Percentiles rank a stretch among this genome's conserved stretches.
phyloP scores from a whole-genome alignment of 768 basidiomycete genomes.

The Sporobolomyces roseus region DNA sequence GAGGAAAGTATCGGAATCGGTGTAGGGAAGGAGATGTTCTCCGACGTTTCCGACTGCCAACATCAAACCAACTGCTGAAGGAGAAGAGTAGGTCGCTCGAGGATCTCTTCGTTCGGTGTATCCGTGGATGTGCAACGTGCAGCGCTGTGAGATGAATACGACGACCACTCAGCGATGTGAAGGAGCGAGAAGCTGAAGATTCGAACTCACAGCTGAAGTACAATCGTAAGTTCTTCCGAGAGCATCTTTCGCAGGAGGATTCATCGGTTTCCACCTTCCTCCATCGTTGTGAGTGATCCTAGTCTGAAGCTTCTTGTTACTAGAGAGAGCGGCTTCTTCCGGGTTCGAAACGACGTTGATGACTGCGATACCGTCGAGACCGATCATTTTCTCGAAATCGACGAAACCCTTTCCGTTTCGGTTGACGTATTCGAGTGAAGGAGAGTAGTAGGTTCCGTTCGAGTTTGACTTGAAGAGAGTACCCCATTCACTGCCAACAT shows the following conservation, averaged over 20 bases:
- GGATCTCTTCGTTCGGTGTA: slow-evolving; percentile 90
- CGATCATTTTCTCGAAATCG: slow-evolving; percentile 97
- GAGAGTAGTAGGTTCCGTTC: slow-evolving; percentile 92
- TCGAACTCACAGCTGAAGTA: slow-evolving; percentile 57
- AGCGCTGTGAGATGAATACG: slow-evolving; percentile 56
- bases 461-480: slow-evolving; percentile 93
- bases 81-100: slow-evolving; percentile 87
- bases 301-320: slow-evolving; percentile 71
- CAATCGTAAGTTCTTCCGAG: slow-evolving; percentile 70
- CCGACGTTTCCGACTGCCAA: slow-evolving; percentile 98
- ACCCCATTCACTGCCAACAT: slow-evolving; percentile 73
- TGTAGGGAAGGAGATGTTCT: slow-evolving; percentile 70
- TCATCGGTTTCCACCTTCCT: slow-evolving; percentile 78
- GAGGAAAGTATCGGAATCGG: slow-evolving; percentile 88
- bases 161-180: too few species aligned
- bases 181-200: neutral
- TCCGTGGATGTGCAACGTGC: slow-evolving; percentile 85
- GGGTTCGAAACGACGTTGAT: slow-evolving; percentile 86
- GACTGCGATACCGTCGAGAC: slow-evolving; percentile 90
- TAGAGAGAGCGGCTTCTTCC: slow-evolving; percentile 64
- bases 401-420: slow-evolving; percentile 81
- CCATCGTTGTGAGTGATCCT: slow-evolving; percentile 97
- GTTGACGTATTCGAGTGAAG: slow-evolving; percentile 82
- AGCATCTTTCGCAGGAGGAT: slow-evolving; percentile 71
- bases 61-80: slow-evolving; percentile 83